Conservation (phyloP, 2,329 filamentous ascomycete species). For the Aspergillus candidus region DNA sequence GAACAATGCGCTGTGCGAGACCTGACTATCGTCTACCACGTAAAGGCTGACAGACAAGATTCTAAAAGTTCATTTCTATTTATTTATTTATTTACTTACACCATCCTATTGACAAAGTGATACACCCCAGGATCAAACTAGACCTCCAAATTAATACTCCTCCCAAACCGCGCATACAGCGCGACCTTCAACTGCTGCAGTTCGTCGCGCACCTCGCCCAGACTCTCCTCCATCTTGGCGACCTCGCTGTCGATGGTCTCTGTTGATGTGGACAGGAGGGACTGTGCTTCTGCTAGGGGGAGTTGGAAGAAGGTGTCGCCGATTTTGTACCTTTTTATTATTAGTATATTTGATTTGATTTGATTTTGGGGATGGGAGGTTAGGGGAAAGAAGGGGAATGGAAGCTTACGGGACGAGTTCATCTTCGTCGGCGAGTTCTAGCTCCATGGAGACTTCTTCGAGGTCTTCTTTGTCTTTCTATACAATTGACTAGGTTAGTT, state of each 20-base stretch:
- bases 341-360: neutral
- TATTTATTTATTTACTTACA: neutral
- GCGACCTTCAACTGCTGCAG: slow-evolving; percentile 87
- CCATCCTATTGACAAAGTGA: neutral
- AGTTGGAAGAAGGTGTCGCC: slow-evolving; percentile 92
- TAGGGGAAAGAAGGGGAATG: neutral
- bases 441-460: slow-evolving; percentile 82
- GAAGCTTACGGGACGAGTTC: slow-evolving; percentile 75
- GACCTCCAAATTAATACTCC: slow-evolving; percentile 94
- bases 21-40: too few relatives aligned
- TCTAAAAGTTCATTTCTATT: neutral
- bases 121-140: slow-evolving; percentile 37
- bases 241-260: slow-evolving; percentile 73
- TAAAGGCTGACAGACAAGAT: too few relatives aligned
- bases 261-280: slow-evolving; percentile 68
- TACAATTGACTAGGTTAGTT: neutral
- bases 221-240: slow-evolving; percentile 65
- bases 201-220: slow-evolving; percentile 70
- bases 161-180: slow-evolving; percentile 88
- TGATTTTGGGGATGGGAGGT: neutral
- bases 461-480: slow-evolving; percentile 99
- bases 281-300: slow-evolving; percentile 75
- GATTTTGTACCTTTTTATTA: slow-evolving; percentile 74
- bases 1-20: too few relatives aligned
- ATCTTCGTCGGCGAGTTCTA: slow-evolving; percentile 93